These are phyloP conservation scores for Dendrothele bispora DNA, from an alignment of 768 basidiomycete genomes.

Conservation along the genomic window DNA sequence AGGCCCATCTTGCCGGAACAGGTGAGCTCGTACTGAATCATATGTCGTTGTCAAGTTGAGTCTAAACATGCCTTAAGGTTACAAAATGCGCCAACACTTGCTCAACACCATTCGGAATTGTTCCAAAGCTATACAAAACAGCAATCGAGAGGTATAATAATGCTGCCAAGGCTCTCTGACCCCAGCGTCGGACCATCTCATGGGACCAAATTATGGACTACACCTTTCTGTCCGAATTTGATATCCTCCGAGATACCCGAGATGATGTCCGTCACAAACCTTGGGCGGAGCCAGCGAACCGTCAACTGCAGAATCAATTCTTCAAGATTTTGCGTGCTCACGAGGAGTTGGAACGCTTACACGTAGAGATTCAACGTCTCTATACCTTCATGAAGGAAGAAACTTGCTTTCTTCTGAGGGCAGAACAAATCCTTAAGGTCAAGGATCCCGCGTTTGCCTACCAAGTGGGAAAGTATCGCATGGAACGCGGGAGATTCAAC, in stretches of 20 bases:
- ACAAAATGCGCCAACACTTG: slow-evolving; percentile 26
- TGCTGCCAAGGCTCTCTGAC: not conserved
- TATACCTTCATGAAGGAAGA: slow-evolving; percentile 13
- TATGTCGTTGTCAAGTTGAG: not conserved
- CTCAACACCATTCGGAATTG: slow-evolving; percentile 15
- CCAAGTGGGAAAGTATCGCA: no score
- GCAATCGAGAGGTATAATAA: not conserved
- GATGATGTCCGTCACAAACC: not conserved
- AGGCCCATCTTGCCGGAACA: not conserved
- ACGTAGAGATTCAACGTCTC: slow-evolving; percentile 15
- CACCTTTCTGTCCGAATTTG: not conserved
- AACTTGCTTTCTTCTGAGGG: no score
- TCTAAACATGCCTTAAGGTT: slow-evolving; percentile 17
- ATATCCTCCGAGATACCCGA: not conserved
- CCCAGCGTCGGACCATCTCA: not conserved
- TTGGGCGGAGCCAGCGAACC: not conserved
- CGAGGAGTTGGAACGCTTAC: slow-evolving; percentile 14
- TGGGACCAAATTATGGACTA: not conserved
- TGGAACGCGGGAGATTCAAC: no score
- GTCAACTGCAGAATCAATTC: slow-evolving; percentile 5
- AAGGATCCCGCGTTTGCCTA: no score
- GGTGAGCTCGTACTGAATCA: not conserved
- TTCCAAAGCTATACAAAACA: not conserved
- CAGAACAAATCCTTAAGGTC: no score
- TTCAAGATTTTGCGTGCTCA: slow-evolving; percentile 12